Evolutionary conservation across 495 filamentous ascomycete species (phyloP), one percentile per base, ranked within the genome.

Genomic region (Hypomontagnella submonticulosa): DNA sequence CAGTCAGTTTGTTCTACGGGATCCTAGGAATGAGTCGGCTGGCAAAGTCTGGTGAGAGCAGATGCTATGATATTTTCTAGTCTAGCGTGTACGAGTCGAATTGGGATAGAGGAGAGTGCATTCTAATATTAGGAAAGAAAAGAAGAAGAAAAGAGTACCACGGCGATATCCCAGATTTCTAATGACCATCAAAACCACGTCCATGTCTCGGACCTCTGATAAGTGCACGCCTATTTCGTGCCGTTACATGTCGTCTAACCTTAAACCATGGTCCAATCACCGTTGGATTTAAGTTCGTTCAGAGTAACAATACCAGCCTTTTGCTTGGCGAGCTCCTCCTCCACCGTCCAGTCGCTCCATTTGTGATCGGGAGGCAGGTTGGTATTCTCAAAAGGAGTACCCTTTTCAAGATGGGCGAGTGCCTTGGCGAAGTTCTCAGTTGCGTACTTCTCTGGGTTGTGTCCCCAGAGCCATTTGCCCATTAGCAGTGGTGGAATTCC

Each of bases 361-460:
- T 66, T 54, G 44, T 77, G 69, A 1, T 73, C 75, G 3, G 55
- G 49, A 0, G 75, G 76, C 19, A 71, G 48, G 44, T 77, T 78
- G 3, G 68, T 73, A 47, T 76, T 76, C 36, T 59, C 59, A 51
- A 76, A 77, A 10, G 67, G 51, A 1, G 41, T 47, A 3, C 75
- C 72, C 18, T 23, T 49, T 33, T 70, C 48, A 1, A 77, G 37
- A 66, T 75, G 71, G 19, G 23, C 56, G 30, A 70, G 56, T 1
- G 64, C 74, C 58, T 76, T 67, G 12, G 32, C 54, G 50, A 79
- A 83, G 56, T 80, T 78, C 49, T 79, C 73, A 27, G 80, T 75
- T 1, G 75, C 76, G 58, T 84, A 81, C 20, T 67, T 64, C 62
- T 83, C 81, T 3, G 81, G 72, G 53, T 83, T 78, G 56, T 82